Percentiles rank a stretch among this genome's conserved stretches.
Evolutionary conservation across 352 stramenopile species (phyloP).

Genomic region (Globisporangium irregulare): DNA sequence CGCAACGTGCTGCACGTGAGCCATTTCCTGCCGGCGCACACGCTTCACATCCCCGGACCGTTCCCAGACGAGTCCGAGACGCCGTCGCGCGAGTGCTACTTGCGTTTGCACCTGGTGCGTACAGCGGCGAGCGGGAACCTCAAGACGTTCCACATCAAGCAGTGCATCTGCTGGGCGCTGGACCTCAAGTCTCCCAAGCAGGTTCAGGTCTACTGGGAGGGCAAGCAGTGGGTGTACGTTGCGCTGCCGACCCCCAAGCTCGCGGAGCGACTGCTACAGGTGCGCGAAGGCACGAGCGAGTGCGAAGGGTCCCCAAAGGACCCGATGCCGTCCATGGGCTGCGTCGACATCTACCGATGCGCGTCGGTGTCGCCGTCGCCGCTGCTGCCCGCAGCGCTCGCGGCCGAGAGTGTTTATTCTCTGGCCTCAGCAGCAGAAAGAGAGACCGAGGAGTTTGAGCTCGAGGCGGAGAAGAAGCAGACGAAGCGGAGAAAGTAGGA

Average conservation of each 20-base stretch:
- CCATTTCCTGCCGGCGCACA: conserved; percentile 54
- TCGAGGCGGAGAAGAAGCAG: conserved; percentile 7
- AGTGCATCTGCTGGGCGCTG: conserved; percentile 54
- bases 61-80: conserved; percentile 39
- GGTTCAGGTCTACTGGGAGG: conserved; percentile 52
- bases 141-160: conserved; percentile 76
- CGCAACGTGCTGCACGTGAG: conserved; percentile 54
- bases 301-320: conserved; percentile 38
- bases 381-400: too few relatives aligned
- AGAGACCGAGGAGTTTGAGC: conserved; percentile 8
- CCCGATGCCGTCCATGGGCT: conserved; percentile 63
- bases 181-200: conserved; percentile 41
- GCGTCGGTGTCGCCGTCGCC: not conserved
- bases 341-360: conserved; percentile 53
- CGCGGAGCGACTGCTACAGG: conserved; percentile 35
- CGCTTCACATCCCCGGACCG: conserved; percentile 41
- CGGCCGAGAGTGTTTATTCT: not conserved
- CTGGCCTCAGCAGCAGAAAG: not conserved
- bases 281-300: conserved; percentile 30
- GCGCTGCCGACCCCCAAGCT: conserved; percentile 36
- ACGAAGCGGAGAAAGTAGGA: conserved; percentile 9
- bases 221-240: conserved; percentile 45
- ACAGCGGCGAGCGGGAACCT: conserved; percentile 39
- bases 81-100: conserved; percentile 47
- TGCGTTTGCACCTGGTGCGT: conserved; percentile 53